These are phyloP conservation scores for Plasmodium falciparum DNA, from an alignment of 169 alveolate species.

Conservation along the genomic window DNA sequence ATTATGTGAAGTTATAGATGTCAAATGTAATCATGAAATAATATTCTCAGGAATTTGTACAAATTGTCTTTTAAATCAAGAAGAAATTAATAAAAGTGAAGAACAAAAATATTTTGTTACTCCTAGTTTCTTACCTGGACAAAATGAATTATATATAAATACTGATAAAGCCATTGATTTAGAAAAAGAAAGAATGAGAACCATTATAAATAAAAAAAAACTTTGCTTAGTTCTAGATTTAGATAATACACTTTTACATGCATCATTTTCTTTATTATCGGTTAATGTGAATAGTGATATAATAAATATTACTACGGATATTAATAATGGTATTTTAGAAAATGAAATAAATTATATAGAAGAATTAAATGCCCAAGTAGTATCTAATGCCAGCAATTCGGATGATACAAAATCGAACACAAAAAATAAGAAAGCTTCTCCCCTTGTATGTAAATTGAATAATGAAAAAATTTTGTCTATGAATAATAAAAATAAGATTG, in stretches of 20 bases:
- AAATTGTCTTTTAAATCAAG: slow-evolving; percentile 53
- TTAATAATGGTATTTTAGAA: slow-evolving; percentile 31
- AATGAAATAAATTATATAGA: not conserved
- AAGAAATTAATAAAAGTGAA: slow-evolving; percentile 50
- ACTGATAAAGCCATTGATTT: slow-evolving; percentile 78
- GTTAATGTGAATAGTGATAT: slow-evolving; percentile 35
- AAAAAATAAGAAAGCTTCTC: not conserved
- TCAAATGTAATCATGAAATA: slow-evolving; percentile 39
- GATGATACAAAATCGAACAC: not conserved
- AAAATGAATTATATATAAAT: slow-evolving; percentile 77
- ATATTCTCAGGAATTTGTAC: slow-evolving; percentile 67
- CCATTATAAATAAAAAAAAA: slow-evolving; percentile 78
- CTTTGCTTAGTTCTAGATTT: slow-evolving; percentile 87
- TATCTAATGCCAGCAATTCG: not conserved
- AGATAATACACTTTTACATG: slow-evolving; percentile 88
- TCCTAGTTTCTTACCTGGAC: slow-evolving; percentile 83
- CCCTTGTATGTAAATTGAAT: not conserved
- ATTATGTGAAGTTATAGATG: slow-evolving; percentile 67
- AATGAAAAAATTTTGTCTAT: not conserved
- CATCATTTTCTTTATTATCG: slow-evolving; percentile 76
- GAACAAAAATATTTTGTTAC: slow-evolving; percentile 54
- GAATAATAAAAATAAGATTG: not conserved
- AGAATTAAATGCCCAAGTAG: not conserved
- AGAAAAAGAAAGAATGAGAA: slow-evolving; percentile 78
- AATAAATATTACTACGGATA: slow-evolving; percentile 54